These are phyloP conservation scores for Pleurotus ostreatus DNA, from an alignment of 768 basidiomycete species.

Conservation along the genomic window DNA sequence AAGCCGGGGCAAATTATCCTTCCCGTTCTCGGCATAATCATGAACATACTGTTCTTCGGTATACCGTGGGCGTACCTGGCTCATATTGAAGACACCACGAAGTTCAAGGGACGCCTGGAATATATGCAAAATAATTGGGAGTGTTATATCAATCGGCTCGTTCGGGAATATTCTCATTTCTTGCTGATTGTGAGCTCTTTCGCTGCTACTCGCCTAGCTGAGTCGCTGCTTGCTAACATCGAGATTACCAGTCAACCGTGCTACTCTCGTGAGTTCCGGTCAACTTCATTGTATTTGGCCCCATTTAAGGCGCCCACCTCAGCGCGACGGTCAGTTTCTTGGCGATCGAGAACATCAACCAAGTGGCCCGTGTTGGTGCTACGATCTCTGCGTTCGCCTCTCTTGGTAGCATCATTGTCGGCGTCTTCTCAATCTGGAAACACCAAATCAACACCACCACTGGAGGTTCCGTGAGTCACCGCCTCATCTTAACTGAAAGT, in stretches of 20 bases:
- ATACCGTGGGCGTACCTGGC: constrained; percentile 49
- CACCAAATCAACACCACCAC: constrained; percentile 45
- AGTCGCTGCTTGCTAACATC: too few species aligned
- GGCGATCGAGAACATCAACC: constrained; percentile 17
- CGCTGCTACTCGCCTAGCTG: not conserved
- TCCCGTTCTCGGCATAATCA: constrained; percentile 30
- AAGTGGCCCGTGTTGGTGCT: constrained; percentile 24
- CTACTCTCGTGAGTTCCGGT: constrained; percentile 40
- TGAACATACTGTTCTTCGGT: constrained; percentile 44
- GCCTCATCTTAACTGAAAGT: not conserved
- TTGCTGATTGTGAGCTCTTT: constrained; percentile 43
- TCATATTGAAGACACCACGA: constrained; percentile 43
- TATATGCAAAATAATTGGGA: constrained; percentile 49
- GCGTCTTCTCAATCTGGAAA: constrained; percentile 54
- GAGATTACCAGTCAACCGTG: constrained; percentile 29
- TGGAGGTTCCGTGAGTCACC: constrained; percentile 34
- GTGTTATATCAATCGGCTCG: constrained; percentile 43
- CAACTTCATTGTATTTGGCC: too few species aligned
- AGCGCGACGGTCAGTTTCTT: constrained; percentile 1
- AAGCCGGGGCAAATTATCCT: constrained; percentile 18
- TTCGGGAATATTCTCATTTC: constrained; percentile 54
- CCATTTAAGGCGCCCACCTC: too few species aligned
- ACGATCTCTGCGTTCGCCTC: constrained; percentile 45
- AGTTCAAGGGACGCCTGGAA: constrained; percentile 45
- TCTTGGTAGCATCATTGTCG: constrained; percentile 51